phyloP scores from a whole-genome alignment of 805 yeast species.

The Zygoascus bituminiphila region DNA sequence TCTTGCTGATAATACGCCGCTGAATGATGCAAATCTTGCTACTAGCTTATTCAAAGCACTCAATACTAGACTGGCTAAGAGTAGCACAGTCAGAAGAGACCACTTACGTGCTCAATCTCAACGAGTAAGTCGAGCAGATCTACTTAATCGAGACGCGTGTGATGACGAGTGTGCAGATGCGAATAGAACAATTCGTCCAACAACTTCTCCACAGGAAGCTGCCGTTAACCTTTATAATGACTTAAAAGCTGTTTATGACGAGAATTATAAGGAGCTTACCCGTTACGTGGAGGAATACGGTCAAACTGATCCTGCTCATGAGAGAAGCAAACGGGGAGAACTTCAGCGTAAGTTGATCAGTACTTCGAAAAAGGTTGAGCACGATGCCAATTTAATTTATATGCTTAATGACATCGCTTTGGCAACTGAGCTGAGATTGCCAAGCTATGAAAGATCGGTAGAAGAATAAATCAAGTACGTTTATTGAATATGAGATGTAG shows the following conservation, averaged over 20 bases:
- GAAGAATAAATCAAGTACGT: neutral
- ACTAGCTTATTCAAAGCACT: neutral
- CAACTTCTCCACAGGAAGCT: conserved; percentile 11
- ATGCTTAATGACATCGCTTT: conserved; percentile 14
- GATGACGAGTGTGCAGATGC: conserved; percentile 4
- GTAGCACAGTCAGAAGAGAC: neutral
- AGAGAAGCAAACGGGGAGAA: conserved; percentile 9
- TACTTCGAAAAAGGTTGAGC: conserved; percentile 13
- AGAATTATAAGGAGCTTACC: neutral
- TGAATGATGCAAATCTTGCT: neutral
- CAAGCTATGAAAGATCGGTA: neutral
- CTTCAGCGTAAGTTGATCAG: conserved; percentile 8
- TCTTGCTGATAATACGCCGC: no score
- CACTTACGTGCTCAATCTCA: neutral
- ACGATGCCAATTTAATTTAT: conserved; percentile 15
- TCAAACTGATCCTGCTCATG: conserved; percentile 11
- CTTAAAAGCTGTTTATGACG: conserved; percentile 3
- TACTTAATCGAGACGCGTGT: neutral
- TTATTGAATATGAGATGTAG: no score
- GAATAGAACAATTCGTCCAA: conserved; percentile 7
- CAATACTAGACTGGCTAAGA: neutral
- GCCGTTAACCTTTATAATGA: conserved; percentile 10
- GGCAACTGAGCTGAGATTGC: conserved; percentile 1
- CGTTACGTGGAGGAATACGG: conserved; percentile 10
- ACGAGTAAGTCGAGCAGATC: neutral